Percentiles rank a stretch among this genome's conserved stretches.
Conservation (phyloP, 306 rosid genomes). For the Hippophae gyantsensis region DNA sequence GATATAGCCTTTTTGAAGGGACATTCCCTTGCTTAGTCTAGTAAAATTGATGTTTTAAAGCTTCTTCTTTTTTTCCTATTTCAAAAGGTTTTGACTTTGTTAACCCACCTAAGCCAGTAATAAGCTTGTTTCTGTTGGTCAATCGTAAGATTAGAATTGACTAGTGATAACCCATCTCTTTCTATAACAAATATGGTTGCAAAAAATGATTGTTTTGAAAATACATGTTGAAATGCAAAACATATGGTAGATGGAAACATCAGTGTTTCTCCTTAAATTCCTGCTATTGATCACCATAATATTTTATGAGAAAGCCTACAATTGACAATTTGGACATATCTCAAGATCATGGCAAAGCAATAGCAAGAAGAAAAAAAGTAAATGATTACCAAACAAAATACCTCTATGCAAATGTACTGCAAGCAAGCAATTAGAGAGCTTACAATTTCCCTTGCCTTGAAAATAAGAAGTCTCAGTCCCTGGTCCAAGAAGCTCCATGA, state of each 20-base stretch:
- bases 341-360: not conserved
- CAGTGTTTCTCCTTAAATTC: not conserved
- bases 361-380: conserved; percentile 4
- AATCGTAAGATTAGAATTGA: not conserved
- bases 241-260: not conserved
- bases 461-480: not conserved
- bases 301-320: not conserved
- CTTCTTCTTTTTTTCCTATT: not conserved
- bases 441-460: not conserved
- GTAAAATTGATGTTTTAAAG: not conserved
- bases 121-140: not conserved
- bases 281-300: not conserved
- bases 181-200: not conserved
- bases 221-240: not conserved
- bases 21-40: not conserved
- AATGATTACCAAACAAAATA: not conserved
- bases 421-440: not conserved
- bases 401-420: not conserved
- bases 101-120: not conserved
- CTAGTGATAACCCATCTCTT: not conserved
- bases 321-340: not conserved
- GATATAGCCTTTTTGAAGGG: not conserved
- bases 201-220: not conserved
- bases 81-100: not conserved
- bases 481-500: not conserved